Base-by-base conservation (phyloP, 2,329 filamentous ascomycete genomes). In the Ramichloridium luteum region DNA sequence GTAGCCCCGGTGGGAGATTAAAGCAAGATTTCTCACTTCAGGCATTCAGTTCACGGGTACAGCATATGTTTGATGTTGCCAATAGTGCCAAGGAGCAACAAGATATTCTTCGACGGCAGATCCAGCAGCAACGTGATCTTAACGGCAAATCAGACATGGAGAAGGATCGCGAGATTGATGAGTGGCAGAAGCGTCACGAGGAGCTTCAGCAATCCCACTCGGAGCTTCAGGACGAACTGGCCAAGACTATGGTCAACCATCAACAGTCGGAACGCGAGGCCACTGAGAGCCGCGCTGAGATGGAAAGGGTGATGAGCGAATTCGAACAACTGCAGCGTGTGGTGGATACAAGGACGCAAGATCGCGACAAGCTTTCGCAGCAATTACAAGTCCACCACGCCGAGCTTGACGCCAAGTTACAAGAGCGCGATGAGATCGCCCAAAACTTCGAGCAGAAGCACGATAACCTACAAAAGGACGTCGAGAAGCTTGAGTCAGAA, bases 41-140 rank as follows among this genome's bases (percentile, higher is more conserved):
- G 13, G 81, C 77, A 13, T 92, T 96, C 54, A 78, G 76, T 11
- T 64, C 72, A 6, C 83, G 82, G 48, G 75, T 96, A 1, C 78
- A 85, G 47, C 80, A 75, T 60, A 62, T 94, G 4, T 83, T 85
- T 50, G 67, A 68, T 25, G 80, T 83, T 36, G 72, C 83, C n/a
- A 79, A 77, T 12, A 72, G 72, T 13, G 64, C 94, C 20, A 77
- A 82, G 39, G 82, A 93, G 46, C 86, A 96, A 53, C 92, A 93
- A 53, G 74, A 75, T 29, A 86, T 93, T 13, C 68, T 96, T 6
- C 80, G 88, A 49, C 75, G 85, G 26, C 86, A 96, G 55, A 88
- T 94, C 49, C 88, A 93, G 60, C 86, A 96, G 54, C 88, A 96
- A 58, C 80, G 86, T 36, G 84, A 93, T 50, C 70, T 94, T 35